Evolutionary conservation across 768 basidiomycete species (phyloP), one percentile per base, ranked within the genome.

Genomic region (Hemileccinum rubropunctum): DNA sequence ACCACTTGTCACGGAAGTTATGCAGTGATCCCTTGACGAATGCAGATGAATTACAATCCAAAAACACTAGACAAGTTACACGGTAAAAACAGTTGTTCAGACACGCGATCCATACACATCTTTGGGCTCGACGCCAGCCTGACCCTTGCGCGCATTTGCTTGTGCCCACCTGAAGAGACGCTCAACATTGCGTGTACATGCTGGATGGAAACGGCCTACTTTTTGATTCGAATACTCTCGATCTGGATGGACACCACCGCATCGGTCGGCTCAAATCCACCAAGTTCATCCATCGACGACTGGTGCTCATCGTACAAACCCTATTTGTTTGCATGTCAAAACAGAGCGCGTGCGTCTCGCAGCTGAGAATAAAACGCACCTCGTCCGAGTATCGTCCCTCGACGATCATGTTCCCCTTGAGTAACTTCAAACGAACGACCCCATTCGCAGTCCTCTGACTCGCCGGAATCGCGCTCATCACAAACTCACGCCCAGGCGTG

Each of bases 231-330:
- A 70, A 99, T 98, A 28, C 91, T 91, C 69, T 97, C 91, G 57
- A 99, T 98, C 64, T 88, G 86, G 72, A 98, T 98, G 79, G 98
- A 98, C 5, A 95, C 95, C 43, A 88, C 81, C 32, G 94, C 94
- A 64, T 95, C 93, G 28, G 88, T 91, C 18, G 95, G 95, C 73
- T 95, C 92, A 71, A 99, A 98, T 37, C 95, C 95, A 53, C 97
- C 95, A 50, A 98, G 84, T 73, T 95, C 94, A 69, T 99, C 97
- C 97, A 99, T 98, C 47, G 94, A 97, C 10, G 91, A 92, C 72
- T 97, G 80, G 30, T 85, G 85, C 63, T 91, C 94, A 63, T 99
- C 97, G 67, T 99, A 99, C 21, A 99, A 78, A 65, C 91, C 91
- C 86, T 91, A 53, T 2, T 26, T n/a, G 17, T 15, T 4, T 14